Base-by-base conservation (phyloP, 1,139 yeast species). In the Debaryomyces psychrophilus region DNA sequence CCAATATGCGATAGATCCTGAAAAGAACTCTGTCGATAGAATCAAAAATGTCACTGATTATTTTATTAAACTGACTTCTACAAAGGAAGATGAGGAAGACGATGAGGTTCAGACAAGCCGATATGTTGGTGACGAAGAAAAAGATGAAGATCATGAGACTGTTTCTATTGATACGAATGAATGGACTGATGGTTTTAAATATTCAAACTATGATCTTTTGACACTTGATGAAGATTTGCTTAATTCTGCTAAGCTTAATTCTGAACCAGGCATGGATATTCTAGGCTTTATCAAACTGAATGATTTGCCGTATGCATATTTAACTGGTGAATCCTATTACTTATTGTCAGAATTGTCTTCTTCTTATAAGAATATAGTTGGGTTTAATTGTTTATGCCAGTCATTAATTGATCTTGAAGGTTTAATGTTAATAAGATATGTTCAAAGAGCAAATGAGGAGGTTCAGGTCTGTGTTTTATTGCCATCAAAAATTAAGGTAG, bases 361-460 rank as follows among this genome's bases (percentile, higher is more conserved):
- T 35, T 33, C 48, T 4, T 14, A 28, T 4, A 65, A 66, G 12
- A 83, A 85, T 49, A 55, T 65, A 3, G 46, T 71, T 0, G 76
- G 81, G 0, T 71, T 87, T 52, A 65, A 74, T 33, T 76, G 85
- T 3, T 60, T 90, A 7, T 81, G 82, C 15, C 77, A 77, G 50
- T 74, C 87, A 0, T 62, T 90, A 58, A 55, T 73, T 1, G 77
- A 76, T 12, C 56, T 71, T 45, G 71, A 77, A 2, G 64, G 75
- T n/a, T 69, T 74, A 33, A 88, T 84, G 0, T 58, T 88, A 35
- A 90, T 82, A 0, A 63, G 96, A 40, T 82, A 75, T 55, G 90
- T 87, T 1, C 72, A 72, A 29, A 79, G 74, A 46, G 59, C 59
- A 6, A 66, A 73, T 42, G 61, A 71, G 8, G 83, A 79, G 25